These are phyloP conservation scores for Cutaneotrichosporon sp. DNA, from an alignment of 1,284 basidiomycete genomes.

Conservation along the genomic window DNA sequence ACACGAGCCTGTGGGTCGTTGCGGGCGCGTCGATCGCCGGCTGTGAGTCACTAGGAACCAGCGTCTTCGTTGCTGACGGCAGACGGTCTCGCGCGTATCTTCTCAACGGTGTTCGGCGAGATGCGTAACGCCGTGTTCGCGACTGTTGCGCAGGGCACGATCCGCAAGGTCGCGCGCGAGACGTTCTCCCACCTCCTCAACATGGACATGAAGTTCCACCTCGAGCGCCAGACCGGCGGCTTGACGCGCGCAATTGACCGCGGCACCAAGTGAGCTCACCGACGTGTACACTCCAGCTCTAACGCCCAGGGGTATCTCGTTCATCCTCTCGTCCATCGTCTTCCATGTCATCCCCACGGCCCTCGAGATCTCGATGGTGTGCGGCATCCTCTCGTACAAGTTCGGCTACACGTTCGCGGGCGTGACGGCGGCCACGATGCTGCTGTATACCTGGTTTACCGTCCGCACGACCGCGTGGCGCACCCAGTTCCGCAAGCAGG, in stretches of 20 bases:
- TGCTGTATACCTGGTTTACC: slow-evolving; percentile 95
- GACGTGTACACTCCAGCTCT: neutral
- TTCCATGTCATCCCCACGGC: slow-evolving; percentile 97
- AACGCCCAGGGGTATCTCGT: slow-evolving; percentile 80
- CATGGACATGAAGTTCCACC: slow-evolving; percentile 89
- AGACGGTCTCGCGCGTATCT: slow-evolving; percentile 91
- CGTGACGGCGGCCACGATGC: slow-evolving; percentile 82
- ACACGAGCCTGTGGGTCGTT: slow-evolving; percentile 84
- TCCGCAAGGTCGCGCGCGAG: slow-evolving; percentile 87
- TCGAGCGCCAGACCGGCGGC: slow-evolving; percentile 92
- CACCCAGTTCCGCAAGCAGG: slow-evolving; percentile 89
- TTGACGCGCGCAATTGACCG: slow-evolving; percentile 94
- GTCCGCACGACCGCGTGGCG: slow-evolving; percentile 94
- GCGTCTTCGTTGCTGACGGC: slow-evolving; percentile 14
- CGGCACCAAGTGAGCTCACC: slow-evolving; percentile 87
- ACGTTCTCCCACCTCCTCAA: slow-evolving; percentile 92
- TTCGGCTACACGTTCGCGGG: slow-evolving; percentile 97
- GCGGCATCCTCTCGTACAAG: slow-evolving; percentile 96
- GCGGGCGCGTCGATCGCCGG: slow-evolving; percentile 87
- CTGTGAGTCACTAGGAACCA: slow-evolving; percentile 62
- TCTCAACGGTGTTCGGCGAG: slow-evolving; percentile 86
- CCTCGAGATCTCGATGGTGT: slow-evolving; percentile 93
- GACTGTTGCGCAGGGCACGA: slow-evolving; percentile 90
- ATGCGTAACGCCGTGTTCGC: slow-evolving; percentile 95
- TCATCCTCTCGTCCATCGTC: slow-evolving; percentile 87